Conservation (phyloP, 805 yeast genomes). For the Candida lessepsii region DNA sequence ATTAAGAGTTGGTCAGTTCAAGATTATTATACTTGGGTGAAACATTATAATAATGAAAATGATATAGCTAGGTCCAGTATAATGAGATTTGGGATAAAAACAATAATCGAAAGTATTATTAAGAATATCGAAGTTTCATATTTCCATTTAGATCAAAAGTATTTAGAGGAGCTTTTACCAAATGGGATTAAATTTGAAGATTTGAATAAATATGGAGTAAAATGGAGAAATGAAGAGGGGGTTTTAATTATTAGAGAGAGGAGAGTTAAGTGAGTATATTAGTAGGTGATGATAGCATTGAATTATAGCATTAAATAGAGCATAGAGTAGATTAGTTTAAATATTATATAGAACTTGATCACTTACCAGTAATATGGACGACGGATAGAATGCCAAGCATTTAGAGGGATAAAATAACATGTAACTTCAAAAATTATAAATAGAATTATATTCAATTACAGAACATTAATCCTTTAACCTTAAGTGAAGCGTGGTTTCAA, state of each 20-base stretch:
- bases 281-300: no score
- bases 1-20: conserved; percentile 27
- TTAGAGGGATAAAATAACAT: no score
- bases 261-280: background rate
- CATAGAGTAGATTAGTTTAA: background rate
- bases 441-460: no score
- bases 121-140: conserved; percentile 30
- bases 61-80: conserved; percentile 33
- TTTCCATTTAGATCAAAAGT: conserved; percentile 30
- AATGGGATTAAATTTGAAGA: conserved; percentile 19
- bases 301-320: background rate
- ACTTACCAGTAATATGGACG: no score
- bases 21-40: conserved; percentile 32
- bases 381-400: no score
- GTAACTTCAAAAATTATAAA: no score
- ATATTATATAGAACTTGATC: no score
- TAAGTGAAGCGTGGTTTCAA: no score
- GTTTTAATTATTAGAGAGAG: conserved; percentile 22
- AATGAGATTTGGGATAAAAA: conserved; percentile 42
- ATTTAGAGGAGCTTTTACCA: conserved; percentile 27
- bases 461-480: no score
- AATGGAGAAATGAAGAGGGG: conserved; percentile 33
- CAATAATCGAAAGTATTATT: conserved; percentile 33
- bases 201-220: conserved; percentile 21
- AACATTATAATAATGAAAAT: conserved; percentile 29